Conservation (phyloP, 208 protist species). For the Wallacemonas rigidus region DNA sequence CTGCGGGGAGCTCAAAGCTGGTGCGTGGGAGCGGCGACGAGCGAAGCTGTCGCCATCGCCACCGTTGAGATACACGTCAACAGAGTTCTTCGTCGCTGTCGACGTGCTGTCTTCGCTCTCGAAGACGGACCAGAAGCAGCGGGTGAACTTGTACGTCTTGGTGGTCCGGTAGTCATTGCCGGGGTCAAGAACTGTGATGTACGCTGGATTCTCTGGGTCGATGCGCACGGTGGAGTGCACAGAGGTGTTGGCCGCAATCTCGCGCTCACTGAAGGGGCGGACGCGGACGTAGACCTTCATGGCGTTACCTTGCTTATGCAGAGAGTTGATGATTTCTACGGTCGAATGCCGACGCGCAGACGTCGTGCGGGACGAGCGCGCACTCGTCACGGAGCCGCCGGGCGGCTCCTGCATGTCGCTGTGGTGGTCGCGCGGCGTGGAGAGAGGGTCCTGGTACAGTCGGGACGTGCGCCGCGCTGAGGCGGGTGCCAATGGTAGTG, state of each 20-base stretch:
- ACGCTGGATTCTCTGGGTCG: conserved; percentile 61
- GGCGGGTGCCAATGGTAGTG: not conserved
- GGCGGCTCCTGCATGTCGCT: not conserved
- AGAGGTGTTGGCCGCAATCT: conserved; percentile 9
- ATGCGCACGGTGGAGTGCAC: conserved; percentile 75
- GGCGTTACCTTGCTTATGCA: conserved; percentile 26
- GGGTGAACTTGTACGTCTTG: conserved; percentile 71
- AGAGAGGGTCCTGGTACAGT: conserved; percentile 8
- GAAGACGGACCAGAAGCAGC: conserved; percentile 86
- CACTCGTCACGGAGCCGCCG: conserved; percentile 4
- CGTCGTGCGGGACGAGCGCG: conserved; percentile 1
- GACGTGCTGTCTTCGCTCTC: conserved; percentile 17
- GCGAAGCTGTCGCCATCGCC: conserved; percentile 29
- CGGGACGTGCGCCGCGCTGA: conserved; percentile 28
- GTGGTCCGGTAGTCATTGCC: conserved; percentile 55
- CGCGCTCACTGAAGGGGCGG: conserved; percentile 52
- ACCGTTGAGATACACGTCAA: conserved; percentile 44
- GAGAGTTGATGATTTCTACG: conserved; percentile 18
- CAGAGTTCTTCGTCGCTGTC: conserved; percentile 20
- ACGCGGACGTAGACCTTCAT: conserved; percentile 61
- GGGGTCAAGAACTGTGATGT: conserved; percentile 74
- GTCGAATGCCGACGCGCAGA: conserved; percentile 6
- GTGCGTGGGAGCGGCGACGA: conserved; percentile 26
- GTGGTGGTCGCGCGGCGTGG: conserved; percentile 13
- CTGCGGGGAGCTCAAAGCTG: conserved; percentile 18